Conservation (phyloP, 805 yeast genomes). For the Lipomyces chichibuensis region DNA sequence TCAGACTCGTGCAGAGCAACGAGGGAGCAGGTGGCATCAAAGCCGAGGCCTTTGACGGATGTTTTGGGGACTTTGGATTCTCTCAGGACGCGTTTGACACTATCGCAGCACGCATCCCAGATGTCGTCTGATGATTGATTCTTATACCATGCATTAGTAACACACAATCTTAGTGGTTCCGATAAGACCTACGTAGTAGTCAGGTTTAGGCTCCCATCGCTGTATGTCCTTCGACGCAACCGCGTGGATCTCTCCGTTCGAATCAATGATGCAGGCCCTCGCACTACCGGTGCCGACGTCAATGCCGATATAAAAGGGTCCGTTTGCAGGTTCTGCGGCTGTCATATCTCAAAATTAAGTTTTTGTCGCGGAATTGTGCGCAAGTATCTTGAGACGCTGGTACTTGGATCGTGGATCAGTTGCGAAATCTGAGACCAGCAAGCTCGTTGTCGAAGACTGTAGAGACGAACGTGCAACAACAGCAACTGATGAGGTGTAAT, state of each 20-base stretch:
- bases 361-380: too few relatives aligned
- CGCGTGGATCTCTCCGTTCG: slow-evolving; percentile 72
- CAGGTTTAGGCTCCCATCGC: slow-evolving; percentile 53
- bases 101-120: slow-evolving; percentile 82
- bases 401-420: too few relatives aligned
- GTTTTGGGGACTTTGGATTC: slow-evolving; percentile 73
- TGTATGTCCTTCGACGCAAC: slow-evolving; percentile 77
- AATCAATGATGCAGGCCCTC: slow-evolving; percentile 87
- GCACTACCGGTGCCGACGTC: slow-evolving; percentile 99
- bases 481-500: too few relatives aligned
- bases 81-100: slow-evolving; percentile 72
- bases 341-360: neutral
- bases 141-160: slow-evolving; percentile 46
- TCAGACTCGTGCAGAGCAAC: slow-evolving; percentile 71
- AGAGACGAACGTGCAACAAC: too few relatives aligned
- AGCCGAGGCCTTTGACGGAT: slow-evolving; percentile 83
- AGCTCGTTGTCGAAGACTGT: too few relatives aligned
- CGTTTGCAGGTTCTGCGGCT: slow-evolving; percentile 10
- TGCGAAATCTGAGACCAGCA: too few relatives aligned
- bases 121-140: slow-evolving; percentile 84
- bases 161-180: too few relatives aligned
- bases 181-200: slow-evolving; percentile 50
- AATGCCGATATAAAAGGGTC: slow-evolving; percentile 68
- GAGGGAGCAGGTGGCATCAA: slow-evolving; percentile 96
- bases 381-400: too few relatives aligned